phyloP scores from a whole-genome alignment of 2,329 filamentous ascomycete species.

The Penicillium thymicola region DNA sequence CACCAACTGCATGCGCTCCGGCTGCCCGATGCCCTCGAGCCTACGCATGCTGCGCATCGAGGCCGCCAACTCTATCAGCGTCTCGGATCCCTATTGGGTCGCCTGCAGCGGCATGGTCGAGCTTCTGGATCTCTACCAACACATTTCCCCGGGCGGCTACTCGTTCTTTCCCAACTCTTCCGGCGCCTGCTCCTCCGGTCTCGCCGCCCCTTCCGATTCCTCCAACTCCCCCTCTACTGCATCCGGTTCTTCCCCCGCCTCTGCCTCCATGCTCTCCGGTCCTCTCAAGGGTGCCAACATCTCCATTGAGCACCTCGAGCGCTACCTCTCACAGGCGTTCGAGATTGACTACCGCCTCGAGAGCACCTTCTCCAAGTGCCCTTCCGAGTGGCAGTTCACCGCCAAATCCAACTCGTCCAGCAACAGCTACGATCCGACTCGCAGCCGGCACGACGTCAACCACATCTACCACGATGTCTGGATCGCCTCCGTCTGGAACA shows the following conservation, averaged over 20 bases:
- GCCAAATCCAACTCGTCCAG: background rate
- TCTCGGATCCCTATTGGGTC: background rate
- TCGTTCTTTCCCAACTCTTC: background rate
- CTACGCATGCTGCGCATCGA: background rate
- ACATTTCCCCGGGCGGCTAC: background rate
- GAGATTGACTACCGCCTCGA: background rate
- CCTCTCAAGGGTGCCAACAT: background rate
- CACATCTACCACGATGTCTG: background rate
- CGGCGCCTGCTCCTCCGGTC: background rate
- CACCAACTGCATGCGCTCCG: background rate
- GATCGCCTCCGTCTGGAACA: background rate
- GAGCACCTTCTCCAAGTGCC: background rate
- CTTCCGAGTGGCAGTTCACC: background rate
- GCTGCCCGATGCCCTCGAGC: background rate
- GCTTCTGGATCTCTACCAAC: background rate
- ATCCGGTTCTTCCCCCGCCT: background rate
- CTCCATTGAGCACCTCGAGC: background rate
- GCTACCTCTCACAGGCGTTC: background rate
- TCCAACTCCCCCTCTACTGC: background rate
- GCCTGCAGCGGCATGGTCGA: background rate
- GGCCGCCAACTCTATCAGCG: background rate
- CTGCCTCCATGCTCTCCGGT: background rate
- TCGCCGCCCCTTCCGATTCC: background rate
- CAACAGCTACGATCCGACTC: background rate
- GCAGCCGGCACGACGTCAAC: background rate